Conservation (phyloP, 192 early-diverging fungal species). For the Allomyces macrogynus region DNA sequence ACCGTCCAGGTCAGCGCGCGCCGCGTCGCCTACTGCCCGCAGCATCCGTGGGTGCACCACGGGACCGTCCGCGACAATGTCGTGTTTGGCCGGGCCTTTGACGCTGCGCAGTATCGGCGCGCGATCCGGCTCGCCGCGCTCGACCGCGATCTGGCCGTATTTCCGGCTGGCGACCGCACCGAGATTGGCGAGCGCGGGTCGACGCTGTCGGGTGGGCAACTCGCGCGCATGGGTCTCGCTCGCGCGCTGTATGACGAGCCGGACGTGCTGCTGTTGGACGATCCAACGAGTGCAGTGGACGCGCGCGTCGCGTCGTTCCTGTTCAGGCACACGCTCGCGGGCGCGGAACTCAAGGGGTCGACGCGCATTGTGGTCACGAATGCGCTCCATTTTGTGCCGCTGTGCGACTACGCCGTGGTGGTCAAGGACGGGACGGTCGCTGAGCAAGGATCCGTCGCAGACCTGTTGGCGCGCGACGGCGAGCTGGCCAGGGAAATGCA, state of each 20-base stretch:
- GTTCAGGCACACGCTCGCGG: constrained; percentile 36
- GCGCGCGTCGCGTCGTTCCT: constrained; percentile 31
- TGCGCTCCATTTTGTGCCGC: constrained; percentile 50
- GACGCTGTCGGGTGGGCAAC: constrained; percentile 38
- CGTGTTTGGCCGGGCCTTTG: constrained; percentile 34
- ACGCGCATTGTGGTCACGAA: constrained; percentile 73
- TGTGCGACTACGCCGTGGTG: constrained; percentile 46
- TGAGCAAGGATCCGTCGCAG: constrained; percentile 38
- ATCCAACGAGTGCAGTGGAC: constrained; percentile 47
- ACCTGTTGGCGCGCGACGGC: constrained; percentile 34
- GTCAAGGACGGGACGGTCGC: constrained; percentile 51
- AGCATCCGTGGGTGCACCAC: constrained; percentile 48
- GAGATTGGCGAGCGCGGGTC: constrained; percentile 47
- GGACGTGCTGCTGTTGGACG: constrained; percentile 46
- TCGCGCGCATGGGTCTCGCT: constrained; percentile 42
- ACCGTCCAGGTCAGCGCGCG: constrained; percentile 3
- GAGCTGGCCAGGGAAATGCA: constrained; percentile 38
- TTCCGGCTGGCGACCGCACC: constrained; percentile 29
- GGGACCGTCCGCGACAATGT: constrained; percentile 44
- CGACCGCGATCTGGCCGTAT: constrained; percentile 28
- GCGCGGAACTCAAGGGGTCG: constrained; percentile 40
- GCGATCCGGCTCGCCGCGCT: constrained; percentile 34
- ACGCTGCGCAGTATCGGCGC: constrained; percentile 25
- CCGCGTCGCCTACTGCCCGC: constrained; percentile 31
- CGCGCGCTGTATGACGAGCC: constrained; percentile 40